These are phyloP conservation scores for Rubus parviflorus DNA, from an alignment of 306 rosid genomes.

Conservation along the genomic window DNA sequence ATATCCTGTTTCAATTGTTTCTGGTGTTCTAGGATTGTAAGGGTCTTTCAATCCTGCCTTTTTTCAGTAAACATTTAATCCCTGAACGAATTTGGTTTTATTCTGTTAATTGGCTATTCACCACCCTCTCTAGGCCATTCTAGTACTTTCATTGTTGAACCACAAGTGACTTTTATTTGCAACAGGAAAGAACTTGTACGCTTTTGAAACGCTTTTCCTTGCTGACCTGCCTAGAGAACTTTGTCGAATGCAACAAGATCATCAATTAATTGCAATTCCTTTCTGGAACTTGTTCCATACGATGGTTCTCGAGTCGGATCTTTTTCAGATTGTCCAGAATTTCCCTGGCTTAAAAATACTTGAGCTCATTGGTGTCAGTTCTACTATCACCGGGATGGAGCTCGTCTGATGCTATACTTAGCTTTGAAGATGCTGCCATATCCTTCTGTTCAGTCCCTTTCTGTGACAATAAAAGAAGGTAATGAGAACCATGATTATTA, in stretches of 20 bases:
- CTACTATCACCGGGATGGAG: not conserved
- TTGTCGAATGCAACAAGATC: constrained; percentile 4
- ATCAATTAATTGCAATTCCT: constrained; percentile 9
- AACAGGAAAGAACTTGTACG: constrained; percentile 19
- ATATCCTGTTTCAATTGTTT: no score
- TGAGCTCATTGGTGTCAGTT: not conserved
- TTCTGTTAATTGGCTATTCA: no score
- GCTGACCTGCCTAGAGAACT: constrained; percentile 11
- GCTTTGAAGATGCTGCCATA: no score
- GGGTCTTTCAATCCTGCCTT: no score
- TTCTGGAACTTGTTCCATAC: not conserved
- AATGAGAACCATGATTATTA: not conserved
- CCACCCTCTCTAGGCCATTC: no score
- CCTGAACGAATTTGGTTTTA: no score
- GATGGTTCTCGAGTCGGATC: not conserved
- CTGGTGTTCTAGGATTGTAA: no score
- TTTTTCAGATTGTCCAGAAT: not conserved
- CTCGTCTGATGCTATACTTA: not conserved
- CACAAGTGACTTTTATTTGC: constrained; percentile 14
- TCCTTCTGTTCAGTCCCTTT: not conserved
- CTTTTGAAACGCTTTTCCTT: constrained; percentile 1
- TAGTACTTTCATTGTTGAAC: no score
- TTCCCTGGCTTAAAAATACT: not conserved
- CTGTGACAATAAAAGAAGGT: not conserved
- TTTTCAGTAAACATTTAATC: no score